Base-by-base conservation (phyloP, 2,329 filamentous ascomycete species). In the Monosporascus ibericus region DNA sequence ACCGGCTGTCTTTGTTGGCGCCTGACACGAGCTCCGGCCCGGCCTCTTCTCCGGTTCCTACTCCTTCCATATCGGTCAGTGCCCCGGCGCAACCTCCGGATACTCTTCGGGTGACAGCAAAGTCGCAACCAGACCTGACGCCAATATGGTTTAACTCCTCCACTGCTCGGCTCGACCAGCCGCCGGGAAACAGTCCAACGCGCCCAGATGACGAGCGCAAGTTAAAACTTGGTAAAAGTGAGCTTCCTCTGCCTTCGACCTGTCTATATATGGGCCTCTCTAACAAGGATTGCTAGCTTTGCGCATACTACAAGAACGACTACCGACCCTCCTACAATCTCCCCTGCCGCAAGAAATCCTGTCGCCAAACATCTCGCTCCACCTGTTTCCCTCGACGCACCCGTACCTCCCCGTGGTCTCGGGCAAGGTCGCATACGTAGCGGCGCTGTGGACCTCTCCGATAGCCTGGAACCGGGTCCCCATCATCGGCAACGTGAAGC, bases 391-490 rank as follows among this genome's bases (percentile, higher is more conserved):
- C 38, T 82, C 84, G 27, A 94, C 89, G 0, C 89, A 95, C 64
- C 90, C 88, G 3, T 87, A 92, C 68, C 88, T 99, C 3, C 94
- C 94, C 36, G 88, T 85, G n/a, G 94, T 97, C 40, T 90, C 89
- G 27, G 94, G 94, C 49, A 84, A 88, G 47, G 87, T 96, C 37
- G 87, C 90, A 47, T 99, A 99, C 69, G 88, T 88, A 37, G 92
- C 94, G 18, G 94, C 94, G 3, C 77, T 99, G 38, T 97, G 92
- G 92, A 96, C 94, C 0, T 91, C 92, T 0, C 94, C 94, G 0
- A 87, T 99, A 49, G 92, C 92, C 30, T 99, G 94, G 94, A 95
- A 95, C 64, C 84, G 89, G 27, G 80, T 99, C 1, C 94, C 94
- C 2, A 82, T 97, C 20, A 81, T 96, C 34, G 92, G 92, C 59